These are phyloP conservation scores for Tympanopsis confertula DNA, from an alignment of 2,329 filamentous ascomycete genomes.

Conservation along the genomic window DNA sequence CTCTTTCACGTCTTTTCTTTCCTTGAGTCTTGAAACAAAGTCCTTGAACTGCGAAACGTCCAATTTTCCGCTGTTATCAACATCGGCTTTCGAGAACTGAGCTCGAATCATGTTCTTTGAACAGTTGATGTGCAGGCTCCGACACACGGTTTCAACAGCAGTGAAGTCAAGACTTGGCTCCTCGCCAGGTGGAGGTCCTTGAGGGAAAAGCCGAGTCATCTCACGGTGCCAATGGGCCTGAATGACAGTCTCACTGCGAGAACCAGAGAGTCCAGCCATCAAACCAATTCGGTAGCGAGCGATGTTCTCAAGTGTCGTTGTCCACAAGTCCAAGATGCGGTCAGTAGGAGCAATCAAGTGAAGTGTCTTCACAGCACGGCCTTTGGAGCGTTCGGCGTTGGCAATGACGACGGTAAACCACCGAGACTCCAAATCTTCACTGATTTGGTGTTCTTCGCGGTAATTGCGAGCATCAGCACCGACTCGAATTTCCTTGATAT, in stretches of 20 bases:
- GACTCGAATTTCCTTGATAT: slow-evolving; percentile 80
- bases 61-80: slow-evolving; percentile 50
- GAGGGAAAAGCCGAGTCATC: slow-evolving; percentile 3
- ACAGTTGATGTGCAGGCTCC: slow-evolving; percentile 83
- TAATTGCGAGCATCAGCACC: slow-evolving; percentile 81
- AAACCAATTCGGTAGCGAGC: slow-evolving; percentile 77
- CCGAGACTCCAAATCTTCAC: slow-evolving; percentile 52
- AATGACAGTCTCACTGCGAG: slow-evolving; percentile 59
- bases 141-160: slow-evolving; percentile 74
- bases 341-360: slow-evolving; percentile 73
- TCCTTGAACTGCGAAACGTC: slow-evolving; percentile 72
- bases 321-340: slow-evolving; percentile 68
- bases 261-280: slow-evolving; percentile 80
- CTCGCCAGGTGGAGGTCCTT: slow-evolving; percentile 27
- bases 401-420: slow-evolving; percentile 90
- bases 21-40: slow-evolving; percentile 74
- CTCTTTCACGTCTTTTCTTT: slow-evolving; percentile 66
- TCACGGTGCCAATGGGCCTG: slow-evolving; percentile 77
- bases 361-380: slow-evolving; percentile 53
- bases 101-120: slow-evolving; percentile 61
- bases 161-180: slow-evolving; percentile 66
- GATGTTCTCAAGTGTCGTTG: slow-evolving; percentile 70
- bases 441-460: slow-evolving; percentile 67
- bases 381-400: slow-evolving; percentile 66
- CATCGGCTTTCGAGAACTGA: slow-evolving; percentile 65